Percentiles rank a stretch among this genome's conserved stretches.
Evolutionary conservation across 1,284 basidiomycete genomes (phyloP).

Genomic region (Trametes polyzona): DNA sequence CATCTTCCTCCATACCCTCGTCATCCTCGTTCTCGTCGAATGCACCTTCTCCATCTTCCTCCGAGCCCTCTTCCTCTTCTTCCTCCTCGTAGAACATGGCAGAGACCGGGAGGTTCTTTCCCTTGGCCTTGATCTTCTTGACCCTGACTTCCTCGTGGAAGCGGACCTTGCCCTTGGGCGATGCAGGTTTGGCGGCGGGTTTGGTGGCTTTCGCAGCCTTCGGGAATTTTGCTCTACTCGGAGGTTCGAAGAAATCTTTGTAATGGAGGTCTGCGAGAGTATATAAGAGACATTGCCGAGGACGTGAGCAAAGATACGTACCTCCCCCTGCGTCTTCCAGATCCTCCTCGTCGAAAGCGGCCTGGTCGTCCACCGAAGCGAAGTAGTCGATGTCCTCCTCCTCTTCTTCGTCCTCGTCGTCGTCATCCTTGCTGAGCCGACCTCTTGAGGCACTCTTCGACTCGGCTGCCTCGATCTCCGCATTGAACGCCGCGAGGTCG

Average conservation of each 20-base stretch:
- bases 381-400: conserved; percentile 73
- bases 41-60: conserved; percentile 32
- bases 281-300: conserved; percentile 1
- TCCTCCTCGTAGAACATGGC: conserved; percentile 42
- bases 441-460: conserved; percentile 66
- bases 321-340: conserved; percentile 45
- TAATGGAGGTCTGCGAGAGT: conserved; percentile 60
- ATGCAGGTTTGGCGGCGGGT: conserved; percentile 9
- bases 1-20: conserved; percentile 39
- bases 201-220: conserved; percentile 25
- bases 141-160: conserved; percentile 84
- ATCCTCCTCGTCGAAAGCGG: conserved; percentile 44
- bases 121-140: conserved; percentile 73
- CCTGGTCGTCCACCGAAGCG: conserved; percentile 54
- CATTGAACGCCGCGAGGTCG: conserved; percentile 87
- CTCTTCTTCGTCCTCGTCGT: conserved; percentile 55
- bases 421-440: conserved; percentile 58
- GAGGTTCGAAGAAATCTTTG: conserved; percentile 74
- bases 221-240: conserved; percentile 35
- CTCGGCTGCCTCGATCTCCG: conserved; percentile 83
- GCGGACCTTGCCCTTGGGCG: conserved; percentile 55
- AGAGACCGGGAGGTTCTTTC: conserved; percentile 58
- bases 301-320: conserved; percentile 33
- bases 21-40: conserved; percentile 31
- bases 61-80: conserved; percentile 39